These are phyloP conservation scores for Penicillium hordei DNA, from an alignment of 2,329 filamentous ascomycete species.

Conservation along the genomic window DNA sequence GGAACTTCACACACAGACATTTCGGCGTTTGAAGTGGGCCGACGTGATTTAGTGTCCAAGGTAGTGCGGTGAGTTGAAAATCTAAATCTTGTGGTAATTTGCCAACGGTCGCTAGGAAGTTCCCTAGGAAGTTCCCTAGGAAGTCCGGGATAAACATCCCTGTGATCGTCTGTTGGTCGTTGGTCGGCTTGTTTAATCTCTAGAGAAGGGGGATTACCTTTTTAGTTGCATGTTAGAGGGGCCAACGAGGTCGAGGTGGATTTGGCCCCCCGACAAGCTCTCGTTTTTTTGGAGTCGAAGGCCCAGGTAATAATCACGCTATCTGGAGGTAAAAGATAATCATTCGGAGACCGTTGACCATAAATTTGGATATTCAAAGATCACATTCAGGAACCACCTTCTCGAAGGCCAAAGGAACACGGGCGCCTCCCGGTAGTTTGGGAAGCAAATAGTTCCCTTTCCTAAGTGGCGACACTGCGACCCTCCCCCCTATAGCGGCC, in stretches of 20 bases:
- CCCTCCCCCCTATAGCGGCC: conserved; percentile 11
- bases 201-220: not conserved
- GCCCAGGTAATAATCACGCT: not conserved
- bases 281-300: not conserved
- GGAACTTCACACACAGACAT: conserved; percentile 3
- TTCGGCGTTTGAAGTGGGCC: conserved; percentile 11
- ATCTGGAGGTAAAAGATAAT: not conserved
- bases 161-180: not conserved
- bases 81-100: not conserved
- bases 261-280: not conserved
- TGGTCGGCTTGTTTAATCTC: not conserved
- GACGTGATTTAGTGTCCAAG: not conserved
- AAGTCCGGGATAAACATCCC: not conserved
- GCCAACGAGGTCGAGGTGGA: conserved; percentile 1
- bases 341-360: not conserved
- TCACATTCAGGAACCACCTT: conserved; percentile 15
- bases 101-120: not conserved
- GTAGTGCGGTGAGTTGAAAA: not conserved
- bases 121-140: not conserved
- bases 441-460: conserved; percentile 21
- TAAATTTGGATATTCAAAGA: not conserved
- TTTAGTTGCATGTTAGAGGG: conserved; percentile 1
- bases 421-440: conserved; percentile 20
- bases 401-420: conserved; percentile 23
- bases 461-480: conserved; percentile 14